Base-by-base conservation (phyloP, 257 asterid species). In the Jacaranda copaia region DNA sequence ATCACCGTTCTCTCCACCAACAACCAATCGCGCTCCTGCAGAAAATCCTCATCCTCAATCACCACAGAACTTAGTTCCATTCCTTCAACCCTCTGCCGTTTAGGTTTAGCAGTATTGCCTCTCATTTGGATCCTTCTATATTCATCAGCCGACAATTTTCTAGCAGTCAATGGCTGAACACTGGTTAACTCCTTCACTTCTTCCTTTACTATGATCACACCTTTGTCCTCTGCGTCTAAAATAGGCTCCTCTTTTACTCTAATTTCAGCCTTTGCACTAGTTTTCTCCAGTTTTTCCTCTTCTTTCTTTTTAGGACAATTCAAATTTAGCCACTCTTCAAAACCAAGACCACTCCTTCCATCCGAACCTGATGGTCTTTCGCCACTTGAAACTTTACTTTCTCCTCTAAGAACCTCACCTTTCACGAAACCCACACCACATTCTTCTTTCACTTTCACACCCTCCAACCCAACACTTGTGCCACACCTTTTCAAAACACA, bases 41-140 rank as follows among this genome's bases (percentile, higher is more conserved):
- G 86, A 68, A 93, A 88, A 83, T 93, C 97, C 18, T 96, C 97
- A 83, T 90, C 88, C 80, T 93, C 96, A 20, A 93, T 87, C 80
- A 88, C 82, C 43, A 87, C 76, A 46, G 89, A 48, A 72, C 93
- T 91, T 15, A 87, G 79, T 38, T 43, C 62, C 77, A 48, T 86
- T 19, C 82, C 81, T 15, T 72, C 84, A 14, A 36, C 70, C 73
- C 64, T 86, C 52, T 62, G 83, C 20, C n/a, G 77, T 68, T 83
- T 82, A 46, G 82, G 39, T 73, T 55, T 76, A 13, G 9, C 13
- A 40, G 61, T 39, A 36, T 64, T 16, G 46, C 13, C n/a, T 8
- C 67, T 73, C 68, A 15, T 9, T 66, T 58, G 81, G 67, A 79
- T 70, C 43, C 53, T 87, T 55, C 7, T 66, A 35, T 77, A 84